Evolutionary conservation across 2,329 filamentous ascomycete species (phyloP).

Genomic region (Alternaria hordeiaustralica): DNA sequence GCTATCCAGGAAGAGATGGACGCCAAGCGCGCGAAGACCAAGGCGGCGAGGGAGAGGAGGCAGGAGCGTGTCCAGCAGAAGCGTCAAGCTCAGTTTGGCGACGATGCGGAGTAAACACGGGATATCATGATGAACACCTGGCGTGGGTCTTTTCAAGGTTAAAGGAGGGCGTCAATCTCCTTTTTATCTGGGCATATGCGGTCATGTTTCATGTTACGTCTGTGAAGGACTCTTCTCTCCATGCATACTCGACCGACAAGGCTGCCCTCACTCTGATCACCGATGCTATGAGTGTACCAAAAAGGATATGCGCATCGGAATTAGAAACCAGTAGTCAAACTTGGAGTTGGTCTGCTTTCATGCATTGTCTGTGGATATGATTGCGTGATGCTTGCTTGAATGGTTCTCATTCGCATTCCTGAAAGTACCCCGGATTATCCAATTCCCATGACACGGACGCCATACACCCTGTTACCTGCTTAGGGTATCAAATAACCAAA

Average conservation of each 20-base stretch:
- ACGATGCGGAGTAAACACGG: slow-evolving; percentile 59
- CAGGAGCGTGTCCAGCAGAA: slow-evolving; percentile 89
- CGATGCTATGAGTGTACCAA: slow-evolving; percentile 48
- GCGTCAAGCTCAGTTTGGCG: slow-evolving; percentile 83
- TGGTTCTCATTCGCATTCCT: neutral
- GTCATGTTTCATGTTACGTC: slow-evolving; percentile 54
- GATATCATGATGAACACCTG: slow-evolving; percentile 49
- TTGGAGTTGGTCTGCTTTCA: slow-evolving; percentile 34
- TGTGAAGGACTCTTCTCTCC: slow-evolving; percentile 49
- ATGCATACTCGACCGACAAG: slow-evolving; percentile 46
- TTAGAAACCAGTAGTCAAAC: slow-evolving; percentile 43
- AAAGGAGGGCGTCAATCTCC: slow-evolving; percentile 49
- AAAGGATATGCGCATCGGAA: slow-evolving; percentile 45
- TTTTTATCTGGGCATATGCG: slow-evolving; percentile 52
- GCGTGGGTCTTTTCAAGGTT: slow-evolving; percentile 52
- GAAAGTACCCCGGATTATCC: neutral
- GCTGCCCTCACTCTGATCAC: slow-evolving; percentile 39
- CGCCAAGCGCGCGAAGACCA: slow-evolving; percentile 99
- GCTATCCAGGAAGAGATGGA: slow-evolving; percentile 99
- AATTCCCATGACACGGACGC: neutral
- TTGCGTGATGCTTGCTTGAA: neutral
- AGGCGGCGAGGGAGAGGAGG: slow-evolving; percentile 99
- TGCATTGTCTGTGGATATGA: slow-evolving; percentile 4
- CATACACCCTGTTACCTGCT: neutral
- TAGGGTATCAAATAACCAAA: slow-evolving; percentile 22